A percentile compares a stretch with the other conserved stretches of the same genome.
phyloP scores from a whole-genome alignment of 1,139 yeast species.

The Pichia sorboxylosa region DNA sequence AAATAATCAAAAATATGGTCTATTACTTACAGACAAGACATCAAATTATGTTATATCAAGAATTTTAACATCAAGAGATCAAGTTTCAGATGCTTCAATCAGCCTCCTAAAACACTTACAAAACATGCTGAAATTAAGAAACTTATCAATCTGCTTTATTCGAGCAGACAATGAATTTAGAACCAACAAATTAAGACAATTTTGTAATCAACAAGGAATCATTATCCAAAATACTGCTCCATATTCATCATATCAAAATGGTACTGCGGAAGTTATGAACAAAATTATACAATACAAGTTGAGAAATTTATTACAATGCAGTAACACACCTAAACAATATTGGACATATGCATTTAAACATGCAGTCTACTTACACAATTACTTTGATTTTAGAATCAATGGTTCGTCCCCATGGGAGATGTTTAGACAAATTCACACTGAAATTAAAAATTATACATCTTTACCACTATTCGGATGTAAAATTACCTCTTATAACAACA shows the following conservation, averaged over 20 bases:
- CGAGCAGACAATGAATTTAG: constrained; percentile 4
- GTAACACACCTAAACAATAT: not conserved
- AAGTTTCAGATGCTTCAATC: not conserved
- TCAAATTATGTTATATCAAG: constrained; percentile 1
- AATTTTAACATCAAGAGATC: constrained; percentile 2
- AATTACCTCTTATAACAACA: constrained; percentile 1
- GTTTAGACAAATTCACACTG: not conserved
- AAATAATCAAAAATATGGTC: not conserved
- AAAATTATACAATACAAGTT: not conserved
- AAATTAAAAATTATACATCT: not conserved
- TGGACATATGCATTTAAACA: constrained; percentile 2
- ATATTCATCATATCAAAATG: not conserved
- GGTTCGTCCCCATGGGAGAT: constrained; percentile 2
- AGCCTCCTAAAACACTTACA: not conserved
- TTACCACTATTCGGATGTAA: constrained; percentile 3
- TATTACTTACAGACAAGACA: constrained; percentile 1
- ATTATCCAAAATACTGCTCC: not conserved
- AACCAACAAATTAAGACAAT: not conserved
- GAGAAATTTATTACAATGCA: not conserved
- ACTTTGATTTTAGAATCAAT: constrained; percentile 1
- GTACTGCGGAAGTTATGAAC: not conserved
- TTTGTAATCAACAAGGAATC: not conserved
- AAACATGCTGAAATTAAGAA: not conserved
- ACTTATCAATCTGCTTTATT: constrained; percentile 2
- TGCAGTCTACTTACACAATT: constrained; percentile 2